Percentiles rank a stretch among this genome's conserved stretches.
Conservation (phyloP, 192 early-diverging fungal species). For the Entophlyctis helioformis region DNA sequence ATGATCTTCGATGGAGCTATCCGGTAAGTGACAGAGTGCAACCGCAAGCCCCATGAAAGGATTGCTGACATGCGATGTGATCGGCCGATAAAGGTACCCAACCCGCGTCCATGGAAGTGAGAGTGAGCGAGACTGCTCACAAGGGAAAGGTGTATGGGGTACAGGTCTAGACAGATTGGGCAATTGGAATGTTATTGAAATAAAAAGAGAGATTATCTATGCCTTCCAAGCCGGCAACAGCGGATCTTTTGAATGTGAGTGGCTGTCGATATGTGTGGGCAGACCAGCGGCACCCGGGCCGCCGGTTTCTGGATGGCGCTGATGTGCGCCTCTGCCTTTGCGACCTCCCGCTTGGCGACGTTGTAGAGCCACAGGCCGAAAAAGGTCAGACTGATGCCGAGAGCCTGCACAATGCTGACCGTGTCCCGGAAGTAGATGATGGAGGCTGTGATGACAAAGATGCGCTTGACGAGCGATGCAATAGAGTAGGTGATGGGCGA, state of each 20-base stretch:
- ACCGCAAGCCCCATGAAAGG: neutral
- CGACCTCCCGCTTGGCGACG: conserved; percentile 59
- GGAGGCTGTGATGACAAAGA: conserved; percentile 73
- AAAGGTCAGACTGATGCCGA: conserved; percentile 73
- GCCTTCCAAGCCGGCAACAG: too few relatives aligned
- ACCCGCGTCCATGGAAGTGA: conserved; percentile 28
- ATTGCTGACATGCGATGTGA: neutral
- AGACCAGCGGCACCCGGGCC: too few relatives aligned
- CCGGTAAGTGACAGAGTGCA: conserved; percentile 16
- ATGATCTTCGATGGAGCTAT: conserved; percentile 11
- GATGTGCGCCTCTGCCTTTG: conserved; percentile 15
- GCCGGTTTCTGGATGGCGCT: too few relatives aligned
- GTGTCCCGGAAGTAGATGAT: conserved; percentile 76
- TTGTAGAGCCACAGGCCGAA: conserved; percentile 76
- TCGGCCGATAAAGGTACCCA: conserved; percentile 17
- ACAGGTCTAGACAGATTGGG: too few relatives aligned
- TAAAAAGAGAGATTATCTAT: too few relatives aligned
- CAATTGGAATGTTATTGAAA: too few relatives aligned
- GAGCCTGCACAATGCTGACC: conserved; percentile 48
- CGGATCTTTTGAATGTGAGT: too few relatives aligned
- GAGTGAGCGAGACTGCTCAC: too few relatives aligned
- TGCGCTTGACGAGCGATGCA: conserved; percentile 76
- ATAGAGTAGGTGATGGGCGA: conserved; percentile 83
- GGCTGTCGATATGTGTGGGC: too few relatives aligned
- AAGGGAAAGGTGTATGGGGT: too few relatives aligned